These are phyloP conservation scores for Fraxinus americana DNA, from an alignment of 257 asterid genomes.

Conservation along the genomic window DNA sequence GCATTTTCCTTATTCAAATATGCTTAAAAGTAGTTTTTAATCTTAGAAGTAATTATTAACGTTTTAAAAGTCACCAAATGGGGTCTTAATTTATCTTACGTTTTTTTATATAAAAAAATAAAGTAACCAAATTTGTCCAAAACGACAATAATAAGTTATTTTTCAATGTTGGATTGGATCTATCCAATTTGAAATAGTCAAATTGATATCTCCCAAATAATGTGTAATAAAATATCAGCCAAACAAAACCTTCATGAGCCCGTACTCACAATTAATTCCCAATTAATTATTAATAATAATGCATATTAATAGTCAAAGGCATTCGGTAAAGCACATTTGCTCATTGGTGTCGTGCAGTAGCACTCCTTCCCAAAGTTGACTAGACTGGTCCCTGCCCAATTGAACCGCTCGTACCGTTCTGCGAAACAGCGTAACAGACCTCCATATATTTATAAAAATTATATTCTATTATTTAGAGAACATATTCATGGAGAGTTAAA, in stretches of 20 bases:
- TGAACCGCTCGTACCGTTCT: background rate
- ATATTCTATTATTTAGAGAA: no score
- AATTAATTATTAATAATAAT: background rate
- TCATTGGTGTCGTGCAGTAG: background rate
- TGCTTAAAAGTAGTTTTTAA: no score
- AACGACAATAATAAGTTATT: no score
- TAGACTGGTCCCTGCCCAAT: background rate
- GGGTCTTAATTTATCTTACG: no score
- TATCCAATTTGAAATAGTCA: background rate
- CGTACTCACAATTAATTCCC: background rate
- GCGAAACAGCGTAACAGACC: background rate
- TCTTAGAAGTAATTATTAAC: no score
- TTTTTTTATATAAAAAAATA: no score
- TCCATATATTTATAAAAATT: background rate
- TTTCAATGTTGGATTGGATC: no score
- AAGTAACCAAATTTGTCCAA: no score
- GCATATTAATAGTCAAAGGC: constrained; percentile 1
- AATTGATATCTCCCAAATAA: background rate
- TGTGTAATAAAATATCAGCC: background rate
- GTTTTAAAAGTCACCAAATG: no score
- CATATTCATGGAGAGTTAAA: no score
- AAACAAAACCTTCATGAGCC: background rate
- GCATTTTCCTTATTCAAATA: no score
- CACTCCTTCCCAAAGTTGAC: background rate
- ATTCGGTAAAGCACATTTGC: constrained; percentile 27